Conservation (phyloP, 257 asterid species). For the Euphrasia confusa region DNA sequence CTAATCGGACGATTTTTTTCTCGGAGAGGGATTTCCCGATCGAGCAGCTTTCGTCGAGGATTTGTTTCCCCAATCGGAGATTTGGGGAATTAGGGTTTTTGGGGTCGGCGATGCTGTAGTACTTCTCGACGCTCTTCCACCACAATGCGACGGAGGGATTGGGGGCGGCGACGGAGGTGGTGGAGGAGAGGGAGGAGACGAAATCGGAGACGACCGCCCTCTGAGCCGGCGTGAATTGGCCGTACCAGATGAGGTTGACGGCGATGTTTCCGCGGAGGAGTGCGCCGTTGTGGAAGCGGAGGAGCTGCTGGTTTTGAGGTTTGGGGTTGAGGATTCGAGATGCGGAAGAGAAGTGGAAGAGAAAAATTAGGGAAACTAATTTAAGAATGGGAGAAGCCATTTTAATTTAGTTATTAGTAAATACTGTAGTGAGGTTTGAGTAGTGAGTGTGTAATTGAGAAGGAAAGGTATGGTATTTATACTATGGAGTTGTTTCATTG, state of each 20-base stretch:
- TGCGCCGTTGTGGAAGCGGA: conserved; percentile 60
- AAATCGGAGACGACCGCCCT: conserved; percentile 60
- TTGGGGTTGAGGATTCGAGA: conserved; percentile 10
- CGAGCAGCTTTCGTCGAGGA: conserved; percentile 34
- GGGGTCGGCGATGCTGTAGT: conserved; percentile 48
- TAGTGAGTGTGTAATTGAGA: too few species aligned
- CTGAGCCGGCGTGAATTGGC: conserved; percentile 62
- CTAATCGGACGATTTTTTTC: conserved; percentile 41
- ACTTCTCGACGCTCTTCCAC: conserved; percentile 64
- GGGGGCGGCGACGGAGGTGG: conserved; percentile 17
- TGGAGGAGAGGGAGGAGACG: conserved; percentile 46
- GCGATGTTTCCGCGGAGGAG: conserved; percentile 60
- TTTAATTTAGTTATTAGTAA: neutral
- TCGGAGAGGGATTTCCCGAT: conserved; percentile 57
- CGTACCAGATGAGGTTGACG: conserved; percentile 62
- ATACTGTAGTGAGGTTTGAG: too few species aligned
- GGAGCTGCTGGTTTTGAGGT: conserved; percentile 25
- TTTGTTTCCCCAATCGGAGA: conserved; percentile 40
- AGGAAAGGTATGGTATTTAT: too few species aligned
- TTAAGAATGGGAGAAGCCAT: conserved; percentile 27
- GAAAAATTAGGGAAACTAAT: conserved; percentile 14
- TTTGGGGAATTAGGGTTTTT: conserved; percentile 28
- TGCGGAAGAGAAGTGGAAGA: conserved; percentile 22
- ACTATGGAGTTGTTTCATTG: too few species aligned
- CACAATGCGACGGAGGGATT: conserved; percentile 59